A percentile compares a stretch with the other conserved stretches of the same genome.
phyloP scores from a whole-genome alignment of 257 asterid genomes.

The Scutellaria minor region DNA sequence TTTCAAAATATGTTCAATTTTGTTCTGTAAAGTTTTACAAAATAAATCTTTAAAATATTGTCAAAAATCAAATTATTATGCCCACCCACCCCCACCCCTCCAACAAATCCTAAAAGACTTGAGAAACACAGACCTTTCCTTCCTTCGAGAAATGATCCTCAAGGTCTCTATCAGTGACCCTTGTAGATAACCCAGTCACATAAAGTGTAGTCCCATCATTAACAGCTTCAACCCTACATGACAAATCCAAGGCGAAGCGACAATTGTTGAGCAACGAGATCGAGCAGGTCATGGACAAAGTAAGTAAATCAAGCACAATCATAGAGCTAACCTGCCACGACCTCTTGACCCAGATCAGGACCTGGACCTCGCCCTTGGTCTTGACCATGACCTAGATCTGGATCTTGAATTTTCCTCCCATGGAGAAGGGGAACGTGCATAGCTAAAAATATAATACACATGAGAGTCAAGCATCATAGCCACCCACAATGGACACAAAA shows the following conservation, averaged over 20 bases:
- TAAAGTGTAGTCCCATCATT: constrained; percentile 89
- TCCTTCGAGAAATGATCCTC: constrained; percentile 96
- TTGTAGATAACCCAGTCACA: constrained; percentile 93
- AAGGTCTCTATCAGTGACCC: constrained; percentile 96
- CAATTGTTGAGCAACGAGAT: constrained; percentile 11
- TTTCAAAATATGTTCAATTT: neutral
- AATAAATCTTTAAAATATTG: neutral
- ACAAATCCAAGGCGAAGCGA: constrained; percentile 11
- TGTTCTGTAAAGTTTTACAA: neutral
- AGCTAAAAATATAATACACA: constrained; percentile 42
- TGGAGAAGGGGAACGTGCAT: constrained; percentile 80
- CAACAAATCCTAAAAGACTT: neutral
- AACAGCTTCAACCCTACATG: constrained; percentile 50
- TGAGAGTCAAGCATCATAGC: constrained; percentile 25
- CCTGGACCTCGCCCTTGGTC: constrained; percentile 56
- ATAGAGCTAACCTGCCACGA: constrained; percentile 64
- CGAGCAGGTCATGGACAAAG: neutral
- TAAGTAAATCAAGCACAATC: constrained; percentile 10
- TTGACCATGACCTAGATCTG: constrained; percentile 64
- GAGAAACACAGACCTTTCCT: constrained; percentile 74
- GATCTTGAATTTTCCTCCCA: constrained; percentile 67
- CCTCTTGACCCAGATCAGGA: constrained; percentile 68
- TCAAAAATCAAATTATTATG: neutral
- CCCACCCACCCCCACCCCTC: neutral
- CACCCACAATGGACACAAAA: neutral